phyloP scores from a whole-genome alignment of 768 basidiomycete genomes.

The Lactifluus echinatus region DNA sequence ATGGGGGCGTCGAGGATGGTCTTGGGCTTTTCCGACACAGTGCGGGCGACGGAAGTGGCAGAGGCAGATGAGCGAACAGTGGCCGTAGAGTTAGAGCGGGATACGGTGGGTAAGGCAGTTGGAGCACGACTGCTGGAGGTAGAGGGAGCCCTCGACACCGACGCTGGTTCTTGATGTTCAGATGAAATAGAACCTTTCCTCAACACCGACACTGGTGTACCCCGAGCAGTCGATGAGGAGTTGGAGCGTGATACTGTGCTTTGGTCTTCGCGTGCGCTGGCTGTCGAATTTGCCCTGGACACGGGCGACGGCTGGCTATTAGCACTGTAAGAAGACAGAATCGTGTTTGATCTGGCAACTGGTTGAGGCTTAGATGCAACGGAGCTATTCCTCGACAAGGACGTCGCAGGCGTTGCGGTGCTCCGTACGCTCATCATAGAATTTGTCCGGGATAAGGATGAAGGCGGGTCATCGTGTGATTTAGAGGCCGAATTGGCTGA shows the following conservation, averaged over 20 bases:
- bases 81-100: slow-evolving; percentile 10
- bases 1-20: not conserved
- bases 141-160: slow-evolving; percentile 1
- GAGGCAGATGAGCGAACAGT: slow-evolving; percentile 7
- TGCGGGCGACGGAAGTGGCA: not conserved
- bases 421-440: slow-evolving; percentile 1
- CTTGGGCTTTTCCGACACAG: not conserved
- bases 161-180: not conserved
- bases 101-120: not conserved
- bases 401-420: not conserved
- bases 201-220: not conserved
- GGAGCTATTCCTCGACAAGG: slow-evolving; percentile 9
- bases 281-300: slow-evolving; percentile 5
- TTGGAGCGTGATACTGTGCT: slow-evolving; percentile 5
- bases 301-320: not conserved
- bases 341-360: not conserved
- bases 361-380: not conserved
- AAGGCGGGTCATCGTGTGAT: not conserved
- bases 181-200: not conserved
- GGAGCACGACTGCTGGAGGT: not conserved
- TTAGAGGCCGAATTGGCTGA: slow-evolving; percentile 3
- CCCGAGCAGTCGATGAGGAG: slow-evolving; percentile 2
- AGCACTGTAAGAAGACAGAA: slow-evolving; percentile 1
- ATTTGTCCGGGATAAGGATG: slow-evolving; percentile 1
- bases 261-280: not conserved